Percentiles rank a stretch among this genome's conserved stretches.
Conservation (phyloP, 2,329 filamentous ascomycete genomes). For the Epichloe aotearoae region DNA sequence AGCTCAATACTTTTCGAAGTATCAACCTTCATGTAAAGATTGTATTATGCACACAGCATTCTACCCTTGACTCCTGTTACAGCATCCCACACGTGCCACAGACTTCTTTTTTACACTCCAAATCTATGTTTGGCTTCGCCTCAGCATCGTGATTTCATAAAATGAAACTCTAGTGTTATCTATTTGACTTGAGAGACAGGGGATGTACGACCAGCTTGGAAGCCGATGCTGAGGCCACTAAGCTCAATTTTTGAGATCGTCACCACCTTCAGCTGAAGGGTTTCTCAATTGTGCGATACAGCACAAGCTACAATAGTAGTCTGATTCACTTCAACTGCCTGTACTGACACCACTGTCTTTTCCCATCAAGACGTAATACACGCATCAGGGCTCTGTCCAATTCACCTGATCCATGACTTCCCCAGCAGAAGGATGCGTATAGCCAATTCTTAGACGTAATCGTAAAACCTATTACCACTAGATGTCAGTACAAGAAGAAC, state of each 20-base stretch:
- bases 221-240: background rate
- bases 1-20: too few species aligned
- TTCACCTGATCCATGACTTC: slow-evolving; percentile 85
- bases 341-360: background rate
- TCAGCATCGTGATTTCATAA: too few species aligned
- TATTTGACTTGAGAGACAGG: background rate
- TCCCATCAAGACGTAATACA: background rate
- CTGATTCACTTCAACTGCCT: background rate
- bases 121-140: too few species aligned
- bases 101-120: too few species aligned
- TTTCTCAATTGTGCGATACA: background rate
- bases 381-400: slow-evolving; percentile 67
- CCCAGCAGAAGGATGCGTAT: slow-evolving; percentile 54
- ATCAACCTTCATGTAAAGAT: too few species aligned
- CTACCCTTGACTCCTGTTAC: too few species aligned
- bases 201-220: too few species aligned
- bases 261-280: background rate
- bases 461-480: slow-evolving; percentile 53
- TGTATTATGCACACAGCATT: too few species aligned
- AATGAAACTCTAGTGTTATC: background rate
- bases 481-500: background rate
- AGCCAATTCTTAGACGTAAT: slow-evolving; percentile 74
- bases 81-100: too few species aligned
- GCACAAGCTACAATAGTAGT: background rate
- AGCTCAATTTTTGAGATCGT: background rate